Base-by-base conservation (phyloP, 1,284 basidiomycete species). In the Filobasidium uniguttulatum region DNA sequence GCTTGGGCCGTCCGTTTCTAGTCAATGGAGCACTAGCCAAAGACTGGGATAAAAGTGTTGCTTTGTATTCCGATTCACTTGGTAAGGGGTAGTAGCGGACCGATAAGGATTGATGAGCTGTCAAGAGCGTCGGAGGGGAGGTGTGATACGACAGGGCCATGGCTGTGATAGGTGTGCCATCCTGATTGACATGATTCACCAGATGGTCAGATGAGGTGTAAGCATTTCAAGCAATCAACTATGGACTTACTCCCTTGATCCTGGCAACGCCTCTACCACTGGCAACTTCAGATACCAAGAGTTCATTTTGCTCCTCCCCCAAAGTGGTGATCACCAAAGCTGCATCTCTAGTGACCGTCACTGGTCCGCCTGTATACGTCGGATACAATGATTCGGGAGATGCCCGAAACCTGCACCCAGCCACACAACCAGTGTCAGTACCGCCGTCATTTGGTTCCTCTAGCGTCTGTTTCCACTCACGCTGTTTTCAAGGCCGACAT, bases 341-440 rank as follows among this genome's bases (percentile, higher is more conserved):
- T 38, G 86, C 90, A 73, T 96, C 87, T 48, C 74, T 69, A 4
- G 85, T 82, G 37, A 89, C 71, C 9, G 86, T 79, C 31, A 90
- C 81, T 6, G 87, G 83, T 25, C 91, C 91, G 44, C 79, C 79
- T 0, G 88, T 94, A 64, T 93, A 87, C 48, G 94, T 71, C 4
- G 91, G 89, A 30, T 61, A 55, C 36, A 71, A 60, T 1, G 68
- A 69, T 12, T 59, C 56, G 4, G 67, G 64, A 2, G 68, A 70
- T 2, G 68, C 63, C 53, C 68, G 65, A 52, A 63, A 70, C 56
- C 66, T 68, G 54, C 8, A n/a, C n/a, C n/a, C n/a, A n/a, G n/a
- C n/a, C n/a, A n/a, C n/a, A 25, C n/a, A n/a, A n/a, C n/a, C n/a
- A n/a, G n/a, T n/a, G n/a, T n/a, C n/a, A n/a, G n/a, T n/a, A n/a